Base-by-base conservation (phyloP, 257 asterid species). In the Leptodermis oblonga region DNA sequence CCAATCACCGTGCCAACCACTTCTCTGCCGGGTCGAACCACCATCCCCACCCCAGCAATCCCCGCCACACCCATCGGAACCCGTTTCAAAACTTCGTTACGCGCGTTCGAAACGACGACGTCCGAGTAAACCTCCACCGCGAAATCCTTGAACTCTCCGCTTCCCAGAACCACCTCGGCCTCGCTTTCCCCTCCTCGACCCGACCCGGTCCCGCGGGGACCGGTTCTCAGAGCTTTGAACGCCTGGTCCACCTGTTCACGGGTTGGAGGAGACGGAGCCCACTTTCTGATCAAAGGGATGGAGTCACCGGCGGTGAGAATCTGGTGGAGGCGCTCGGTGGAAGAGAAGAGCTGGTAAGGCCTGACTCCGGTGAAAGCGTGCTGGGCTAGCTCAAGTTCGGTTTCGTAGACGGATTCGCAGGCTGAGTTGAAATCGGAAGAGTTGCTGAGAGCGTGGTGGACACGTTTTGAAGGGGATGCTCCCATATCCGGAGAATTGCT, bases 341-440 rank as follows among this genome's bases (percentile, higher is more conserved):
- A 87, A 80, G 93, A 73, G 73, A 81, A 56, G 65, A 92, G 96
- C 76, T 92, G 97, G 83, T 89, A 89, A 2, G 93, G 85, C 66
- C 83, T 78, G 66, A 92, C 77, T 46, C 97, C 97, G 71, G 86
- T 17, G 81, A 92, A 87, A 67, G 97, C 90, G 85, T 86, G 88
- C 23, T 89, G 97, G 68, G 79, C 56, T 0, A 82, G 84, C 33
- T 88, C 81, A 70, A 92, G 80, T 81, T 86, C 84, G 62, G 83
- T 51, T 52, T 81, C 75, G 76, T 80, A 92, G 46, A 70, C 86
- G 76, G 88, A 68, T 62, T 81, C 76, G 79, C 95, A 86, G 60
- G 89, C 88, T n/a, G 94, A 74, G 83, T 69, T 78, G 86, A 89
- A 89, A 33, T 81, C 85, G 73, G 87, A 69, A 43, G 96, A 87